Evolutionary conservation across 2,329 filamentous ascomycete species (phyloP).

Genomic region (Aspergillus fumigatus): DNA sequence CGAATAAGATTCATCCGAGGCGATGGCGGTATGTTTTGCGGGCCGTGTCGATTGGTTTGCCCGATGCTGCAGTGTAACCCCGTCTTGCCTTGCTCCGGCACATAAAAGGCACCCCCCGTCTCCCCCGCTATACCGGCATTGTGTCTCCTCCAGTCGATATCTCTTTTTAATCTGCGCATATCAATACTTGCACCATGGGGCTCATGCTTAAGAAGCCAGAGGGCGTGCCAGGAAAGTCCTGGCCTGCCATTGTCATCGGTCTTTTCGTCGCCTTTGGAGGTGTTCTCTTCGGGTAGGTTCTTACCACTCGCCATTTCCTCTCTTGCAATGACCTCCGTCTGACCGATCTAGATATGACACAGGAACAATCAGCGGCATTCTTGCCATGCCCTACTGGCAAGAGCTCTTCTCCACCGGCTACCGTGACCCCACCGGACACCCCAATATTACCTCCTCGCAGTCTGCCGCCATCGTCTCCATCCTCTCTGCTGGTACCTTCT

Average conservation of each 20-base stretch:
- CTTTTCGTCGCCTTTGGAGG: slow-evolving; percentile 57
- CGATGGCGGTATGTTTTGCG: neutral
- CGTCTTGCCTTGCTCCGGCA: neutral
- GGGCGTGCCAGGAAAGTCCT: slow-evolving; percentile 42
- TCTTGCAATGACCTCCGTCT: slow-evolving; percentile 21
- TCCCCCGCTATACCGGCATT: neutral
- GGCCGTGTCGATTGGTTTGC: too few species aligned
- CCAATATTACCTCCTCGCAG: slow-evolving; percentile 50
- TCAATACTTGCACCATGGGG: slow-evolving; percentile 30
- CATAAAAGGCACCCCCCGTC: neutral
- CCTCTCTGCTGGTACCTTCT: slow-evolving; percentile 69
- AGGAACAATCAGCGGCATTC: slow-evolving; percentile 51
- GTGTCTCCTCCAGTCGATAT: neutral
- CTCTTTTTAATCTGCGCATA: neutral
- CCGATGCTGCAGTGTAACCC: too few species aligned
- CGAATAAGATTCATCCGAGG: neutral
- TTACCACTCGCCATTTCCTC: slow-evolving; percentile 20
- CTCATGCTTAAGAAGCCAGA: slow-evolving; percentile 43
- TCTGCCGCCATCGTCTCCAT: slow-evolving; percentile 64
- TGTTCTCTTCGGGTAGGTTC: slow-evolving; percentile 52
- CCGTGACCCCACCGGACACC: slow-evolving; percentile 31
- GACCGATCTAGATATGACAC: slow-evolving; percentile 43
- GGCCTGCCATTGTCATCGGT: slow-evolving; percentile 51
- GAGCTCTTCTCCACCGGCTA: slow-evolving; percentile 30
- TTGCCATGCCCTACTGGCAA: slow-evolving; percentile 46